Base-by-base conservation (phyloP, 139 green algal species). In the Chlorella sp. region DNA sequence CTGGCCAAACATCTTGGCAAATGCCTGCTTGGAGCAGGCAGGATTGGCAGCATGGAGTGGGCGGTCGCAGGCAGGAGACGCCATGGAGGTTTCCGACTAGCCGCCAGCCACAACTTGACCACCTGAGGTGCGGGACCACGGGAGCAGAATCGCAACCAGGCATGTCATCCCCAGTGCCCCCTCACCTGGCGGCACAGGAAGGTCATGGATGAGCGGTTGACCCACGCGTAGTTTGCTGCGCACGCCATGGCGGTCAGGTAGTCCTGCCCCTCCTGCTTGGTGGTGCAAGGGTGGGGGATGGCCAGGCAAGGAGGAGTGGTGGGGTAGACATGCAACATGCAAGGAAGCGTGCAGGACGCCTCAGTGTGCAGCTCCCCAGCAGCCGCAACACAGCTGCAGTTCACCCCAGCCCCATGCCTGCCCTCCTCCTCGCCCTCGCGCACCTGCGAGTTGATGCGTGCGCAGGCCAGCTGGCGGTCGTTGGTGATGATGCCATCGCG, bases 161-260 rank as follows among this genome's bases (percentile, higher is more conserved):
- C n/a, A n/a, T n/a, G n/a, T n/a, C n/a, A n/a, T n/a, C n/a, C n/a
- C n/a, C n/a, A n/a, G n/a, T n/a, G n/a, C n/a, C 51, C 4, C 13
- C 51, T 60, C 14, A 24, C 51, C 51, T 95, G 88, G 22, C 95
- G 89, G 28, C 84, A 89, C 30, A 98, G 90, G 87, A 96, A 97
- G 38, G 95, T 97, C 94, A 98, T 98, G 78, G 89, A 90, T 60
- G 83, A 92, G 56, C 95, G 90, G 92, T 98, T 98, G 36, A 98
- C 95, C 92, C 93, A 98, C 22, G 95, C 95, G 84, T 96, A 98
- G 92, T 98, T 98, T 70, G 95, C 95, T 22, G 95, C 95, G 88
- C 92, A 96, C 1, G 95, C 88, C 95, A 98, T 98, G 72, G 94
- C 94, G 20, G 89, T 88, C n/a, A 98, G 88, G 88, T 98, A 98